Evolutionary conservation across 1,284 basidiomycete species (phyloP).

Genomic region (Ceratobasidium sp.): DNA sequence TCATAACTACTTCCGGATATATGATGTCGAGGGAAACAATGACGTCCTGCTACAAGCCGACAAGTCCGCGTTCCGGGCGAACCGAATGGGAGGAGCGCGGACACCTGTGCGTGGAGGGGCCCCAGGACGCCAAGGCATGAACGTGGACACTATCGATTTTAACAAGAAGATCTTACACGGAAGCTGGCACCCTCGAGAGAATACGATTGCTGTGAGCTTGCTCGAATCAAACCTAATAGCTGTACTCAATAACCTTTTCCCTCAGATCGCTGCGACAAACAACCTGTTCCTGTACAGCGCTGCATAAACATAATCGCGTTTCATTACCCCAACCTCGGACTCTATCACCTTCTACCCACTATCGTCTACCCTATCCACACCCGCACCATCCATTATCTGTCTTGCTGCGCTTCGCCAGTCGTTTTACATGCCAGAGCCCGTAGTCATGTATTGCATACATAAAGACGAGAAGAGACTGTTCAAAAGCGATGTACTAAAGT

Average conservation of each 20-base stretch:
- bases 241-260: conserved; percentile 31
- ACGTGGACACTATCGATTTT: conserved; percentile 93
- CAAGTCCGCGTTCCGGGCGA: conserved; percentile 99
- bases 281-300: conserved; percentile 89
- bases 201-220: conserved; percentile 90
- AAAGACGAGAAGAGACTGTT: conserved; percentile 37
- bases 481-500: conserved; percentile 37
- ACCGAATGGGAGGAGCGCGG: conserved; percentile 89
- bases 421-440: conserved; percentile 29
- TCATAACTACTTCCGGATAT: conserved; percentile 99
- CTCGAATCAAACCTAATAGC: conserved; percentile 36
- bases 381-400: conserved; percentile 24
- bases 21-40: conserved; percentile 89
- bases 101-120: conserved; percentile 75
- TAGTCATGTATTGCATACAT: conserved; percentile 41
- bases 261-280: conserved; percentile 92
- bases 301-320: conserved; percentile 64
- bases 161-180: conserved; percentile 99
- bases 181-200: conserved; percentile 97
- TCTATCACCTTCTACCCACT: neutral
- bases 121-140: conserved; percentile 86
- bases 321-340: neutral
- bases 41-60: conserved; percentile 98
- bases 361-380: conserved; percentile 14
- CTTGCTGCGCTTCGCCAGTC: conserved; percentile 20